Conservation (phyloP, 1,284 basidiomycete species). For the Puccinia brachypodii region DNA sequence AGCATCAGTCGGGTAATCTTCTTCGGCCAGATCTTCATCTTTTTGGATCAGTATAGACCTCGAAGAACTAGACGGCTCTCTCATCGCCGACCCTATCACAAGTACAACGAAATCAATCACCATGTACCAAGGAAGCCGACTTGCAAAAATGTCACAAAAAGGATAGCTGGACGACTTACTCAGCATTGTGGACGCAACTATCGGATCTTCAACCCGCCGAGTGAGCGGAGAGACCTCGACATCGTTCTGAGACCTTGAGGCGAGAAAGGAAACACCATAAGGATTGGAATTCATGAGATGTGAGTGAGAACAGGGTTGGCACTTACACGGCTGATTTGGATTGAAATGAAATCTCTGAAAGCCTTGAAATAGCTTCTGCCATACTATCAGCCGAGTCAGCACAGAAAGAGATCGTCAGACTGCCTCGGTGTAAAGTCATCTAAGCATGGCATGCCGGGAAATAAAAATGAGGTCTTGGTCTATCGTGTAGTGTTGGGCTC, state of each 20-base stretch:
- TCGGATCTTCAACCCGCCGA: slow-evolving; percentile 1
- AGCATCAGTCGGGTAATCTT: slow-evolving; percentile 42
- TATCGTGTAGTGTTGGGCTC: slow-evolving; percentile 57
- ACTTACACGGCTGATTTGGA: slow-evolving; percentile 2
- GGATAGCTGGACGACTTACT: slow-evolving; percentile 8
- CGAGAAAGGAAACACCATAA: neutral
- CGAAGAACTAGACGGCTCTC: slow-evolving; percentile 15
- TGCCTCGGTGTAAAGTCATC: slow-evolving; percentile 27
- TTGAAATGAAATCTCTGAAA: slow-evolving; percentile 26
- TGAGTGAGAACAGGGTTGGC: neutral
- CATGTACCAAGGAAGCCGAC: neutral
- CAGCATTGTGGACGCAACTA: slow-evolving; percentile 18
- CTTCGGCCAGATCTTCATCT: slow-evolving; percentile 39
- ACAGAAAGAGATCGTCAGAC: slow-evolving; percentile 57
- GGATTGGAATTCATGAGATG: neutral
- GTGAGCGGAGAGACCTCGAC: neutral
- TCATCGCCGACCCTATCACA: slow-evolving; percentile 40
- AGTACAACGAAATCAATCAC: neutral
- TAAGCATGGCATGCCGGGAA: neutral
- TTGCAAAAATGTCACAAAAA: neutral
- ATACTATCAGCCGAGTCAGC: slow-evolving; percentile 59
- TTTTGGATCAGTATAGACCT: slow-evolving; percentile 27
- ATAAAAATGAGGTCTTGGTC: slow-evolving; percentile 33
- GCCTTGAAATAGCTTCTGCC: slow-evolving; percentile 42
- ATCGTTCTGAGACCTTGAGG: neutral